Evolutionary conservation across 1,139 yeast species (phyloP).

Genomic region (Geotrichum phurueaensis): DNA sequence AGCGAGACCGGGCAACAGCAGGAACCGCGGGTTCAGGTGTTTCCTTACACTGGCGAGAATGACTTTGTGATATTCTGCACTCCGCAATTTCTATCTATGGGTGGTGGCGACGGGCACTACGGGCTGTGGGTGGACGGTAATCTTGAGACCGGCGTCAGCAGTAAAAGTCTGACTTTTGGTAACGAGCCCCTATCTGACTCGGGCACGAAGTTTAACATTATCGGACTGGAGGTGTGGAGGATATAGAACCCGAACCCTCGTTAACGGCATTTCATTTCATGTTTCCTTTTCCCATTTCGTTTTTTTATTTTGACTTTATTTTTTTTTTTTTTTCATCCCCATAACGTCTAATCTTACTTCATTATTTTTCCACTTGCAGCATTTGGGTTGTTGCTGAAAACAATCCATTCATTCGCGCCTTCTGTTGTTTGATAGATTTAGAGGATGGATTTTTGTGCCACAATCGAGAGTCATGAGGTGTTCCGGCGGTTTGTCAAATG

Average conservation of each 20-base stretch:
- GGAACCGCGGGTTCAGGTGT: constrained; percentile 51
- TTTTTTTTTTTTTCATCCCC: not conserved
- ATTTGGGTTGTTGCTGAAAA: too few species aligned
- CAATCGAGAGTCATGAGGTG: constrained; percentile 8
- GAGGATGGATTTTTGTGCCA: constrained; percentile 12
- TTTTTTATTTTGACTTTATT: not conserved
- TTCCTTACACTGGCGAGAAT: constrained; percentile 81
- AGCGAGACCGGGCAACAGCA: constrained; percentile 12
- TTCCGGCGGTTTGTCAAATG: constrained; percentile 11
- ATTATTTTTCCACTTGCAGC: not conserved
- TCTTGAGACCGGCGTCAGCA: constrained; percentile 69
- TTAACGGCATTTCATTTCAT: not conserved
- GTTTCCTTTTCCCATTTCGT: not conserved
- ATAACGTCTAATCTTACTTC: not conserved
- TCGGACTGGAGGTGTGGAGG: constrained; percentile 84
- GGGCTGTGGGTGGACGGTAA: constrained; percentile 85
- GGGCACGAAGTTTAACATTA: constrained; percentile 58
- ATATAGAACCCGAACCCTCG: constrained; percentile 39
- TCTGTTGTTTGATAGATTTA: not conserved
- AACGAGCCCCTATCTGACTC: constrained; percentile 68
- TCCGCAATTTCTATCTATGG: constrained; percentile 69
- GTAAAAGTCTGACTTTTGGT: constrained; percentile 78
- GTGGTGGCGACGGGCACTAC: constrained; percentile 89
- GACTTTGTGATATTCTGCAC: constrained; percentile 84
- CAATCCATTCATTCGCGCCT: not conserved